phyloP scores from a whole-genome alignment of 2,329 filamentous ascomycete genomes.

The Paecilomyces sp. region DNA sequence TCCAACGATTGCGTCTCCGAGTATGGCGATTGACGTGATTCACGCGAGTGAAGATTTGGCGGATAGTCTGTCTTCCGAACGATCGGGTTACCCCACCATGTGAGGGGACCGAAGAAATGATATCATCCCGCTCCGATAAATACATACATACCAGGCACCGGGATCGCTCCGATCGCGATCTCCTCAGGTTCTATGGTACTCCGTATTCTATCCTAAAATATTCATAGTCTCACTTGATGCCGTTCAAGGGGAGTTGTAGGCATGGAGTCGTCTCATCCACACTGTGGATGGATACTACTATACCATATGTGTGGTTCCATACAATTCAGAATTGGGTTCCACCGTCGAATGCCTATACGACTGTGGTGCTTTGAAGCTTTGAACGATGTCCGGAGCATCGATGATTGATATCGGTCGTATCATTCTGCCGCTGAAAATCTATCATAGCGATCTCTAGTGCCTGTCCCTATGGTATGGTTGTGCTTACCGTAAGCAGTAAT shows the following conservation, averaged over 20 bases:
- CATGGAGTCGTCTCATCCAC: neutral
- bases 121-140: slow-evolving; percentile 7
- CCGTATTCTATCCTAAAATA: neutral
- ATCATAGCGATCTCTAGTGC: neutral
- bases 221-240: neutral
- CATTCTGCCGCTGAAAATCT: neutral
- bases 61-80: neutral
- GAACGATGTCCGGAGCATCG: neutral
- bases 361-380: neutral
- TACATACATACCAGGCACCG: neutral
- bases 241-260: neutral
- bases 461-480: neutral
- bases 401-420: neutral
- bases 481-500: neutral
- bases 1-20: neutral
- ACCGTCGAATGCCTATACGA: neutral
- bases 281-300: too few species aligned
- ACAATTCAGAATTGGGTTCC: neutral
- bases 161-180: neutral
- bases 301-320: neutral
- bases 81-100: slow-evolving; percentile 7
- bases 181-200: neutral
- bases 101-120: slow-evolving; percentile 6
- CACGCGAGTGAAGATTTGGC: slow-evolving; percentile 1
- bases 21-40: neutral